phyloP scores from a whole-genome alignment of 345 rosid species.

The Eutrema heterophyllum region DNA sequence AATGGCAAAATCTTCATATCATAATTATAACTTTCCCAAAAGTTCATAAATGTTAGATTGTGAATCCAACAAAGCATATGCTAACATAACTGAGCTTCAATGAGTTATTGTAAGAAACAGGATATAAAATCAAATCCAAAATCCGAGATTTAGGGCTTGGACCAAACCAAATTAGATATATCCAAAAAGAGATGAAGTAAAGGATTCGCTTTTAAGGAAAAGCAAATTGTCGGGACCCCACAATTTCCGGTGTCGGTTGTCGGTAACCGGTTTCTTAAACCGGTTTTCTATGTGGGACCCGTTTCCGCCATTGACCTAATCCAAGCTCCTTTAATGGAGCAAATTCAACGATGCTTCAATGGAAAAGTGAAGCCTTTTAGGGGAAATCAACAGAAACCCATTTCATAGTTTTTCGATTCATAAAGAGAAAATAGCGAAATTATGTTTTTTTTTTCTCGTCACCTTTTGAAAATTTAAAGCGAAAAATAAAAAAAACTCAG shows the following conservation, averaged over 20 bases:
- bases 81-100: not conserved
- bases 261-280: constrained; percentile 6
- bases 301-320: constrained; percentile 9
- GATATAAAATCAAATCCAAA: not conserved
- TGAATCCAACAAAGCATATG: not conserved
- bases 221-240: constrained; percentile 36
- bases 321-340: not conserved
- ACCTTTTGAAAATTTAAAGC: not conserved
- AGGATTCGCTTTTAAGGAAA: constrained; percentile 51
- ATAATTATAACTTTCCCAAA: not conserved
- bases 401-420: not conserved
- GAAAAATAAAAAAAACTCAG: not conserved
- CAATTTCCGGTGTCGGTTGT: constrained; percentile 37
- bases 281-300: not conserved
- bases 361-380: not conserved
- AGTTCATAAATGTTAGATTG: not conserved
- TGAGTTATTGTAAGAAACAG: not conserved
- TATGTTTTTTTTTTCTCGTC: not conserved
- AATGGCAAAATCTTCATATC: constrained; percentile 9
- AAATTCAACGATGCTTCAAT: not conserved
- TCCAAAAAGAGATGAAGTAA: constrained; percentile 26
- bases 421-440: not conserved
- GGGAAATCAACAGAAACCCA: not conserved
- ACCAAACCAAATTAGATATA: not conserved
- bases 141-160: not conserved